Percentiles rank a stretch among this genome's conserved stretches.
Conservation (phyloP, 2,329 filamentous ascomycete genomes). For the Pestalotiopsis sp. region DNA sequence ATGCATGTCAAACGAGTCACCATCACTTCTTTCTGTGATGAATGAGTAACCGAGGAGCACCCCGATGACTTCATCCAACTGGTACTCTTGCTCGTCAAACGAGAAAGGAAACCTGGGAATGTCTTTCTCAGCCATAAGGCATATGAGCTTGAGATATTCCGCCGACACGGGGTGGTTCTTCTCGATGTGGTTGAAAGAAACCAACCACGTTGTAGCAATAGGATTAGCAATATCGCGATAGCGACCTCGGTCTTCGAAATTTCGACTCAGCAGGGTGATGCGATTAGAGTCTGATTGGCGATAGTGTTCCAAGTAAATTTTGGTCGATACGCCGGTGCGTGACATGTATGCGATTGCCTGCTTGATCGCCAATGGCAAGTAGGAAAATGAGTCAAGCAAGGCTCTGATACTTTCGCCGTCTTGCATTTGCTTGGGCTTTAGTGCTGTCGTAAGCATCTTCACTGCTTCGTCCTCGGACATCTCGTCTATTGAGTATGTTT, state of each 20-base stretch:
- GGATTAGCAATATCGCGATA: constrained; percentile 27
- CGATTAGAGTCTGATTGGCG: constrained; percentile 18
- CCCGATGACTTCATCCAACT: not conserved
- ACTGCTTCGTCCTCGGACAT: not conserved
- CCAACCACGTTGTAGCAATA: constrained; percentile 33
- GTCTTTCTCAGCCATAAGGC: constrained; percentile 2
- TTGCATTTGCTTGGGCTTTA: not conserved
- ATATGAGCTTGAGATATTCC: constrained; percentile 29
- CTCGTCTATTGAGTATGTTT: not conserved
- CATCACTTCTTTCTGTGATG: constrained; percentile 22
- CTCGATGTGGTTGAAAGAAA: constrained; percentile 33
- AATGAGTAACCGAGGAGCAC: constrained; percentile 22
- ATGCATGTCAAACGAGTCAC: constrained; percentile 29
- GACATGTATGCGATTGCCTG: constrained; percentile 38
- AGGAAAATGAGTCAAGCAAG: constrained; percentile 30
- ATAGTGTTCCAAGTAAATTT: constrained; percentile 24
- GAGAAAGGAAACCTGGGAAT: not conserved
- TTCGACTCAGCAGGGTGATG: constrained; percentile 25
- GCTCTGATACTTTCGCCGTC: not conserved
- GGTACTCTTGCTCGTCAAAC: not conserved
- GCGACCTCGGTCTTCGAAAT: constrained; percentile 29
- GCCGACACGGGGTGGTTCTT: constrained; percentile 24
- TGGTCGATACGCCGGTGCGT: constrained; percentile 22
- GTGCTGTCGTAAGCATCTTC: not conserved
- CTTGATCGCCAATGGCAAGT: constrained; percentile 36